A percentile compares a stretch with the other conserved stretches of the same genome.
phyloP scores from a whole-genome alignment of 2,329 filamentous ascomycete genomes.

The Chalaropsis ovoidea region DNA sequence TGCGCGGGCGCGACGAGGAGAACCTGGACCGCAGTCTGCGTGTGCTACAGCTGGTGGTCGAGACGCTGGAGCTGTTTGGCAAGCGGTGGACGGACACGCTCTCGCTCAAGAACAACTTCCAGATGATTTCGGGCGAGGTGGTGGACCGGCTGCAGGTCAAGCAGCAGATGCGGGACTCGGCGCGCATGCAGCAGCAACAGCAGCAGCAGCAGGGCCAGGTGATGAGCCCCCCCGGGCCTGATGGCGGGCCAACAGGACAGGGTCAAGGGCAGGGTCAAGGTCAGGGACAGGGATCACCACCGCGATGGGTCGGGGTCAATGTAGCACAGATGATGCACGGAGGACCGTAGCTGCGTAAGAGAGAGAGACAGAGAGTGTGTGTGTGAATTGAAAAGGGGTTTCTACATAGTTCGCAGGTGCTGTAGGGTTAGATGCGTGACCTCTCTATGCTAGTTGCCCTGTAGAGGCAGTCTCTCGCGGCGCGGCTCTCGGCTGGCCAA shows the following conservation, averaged over 20 bases:
- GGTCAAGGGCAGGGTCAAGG: constrained; percentile 21
- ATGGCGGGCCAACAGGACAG: constrained; percentile 6
- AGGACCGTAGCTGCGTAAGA: constrained; percentile 25
- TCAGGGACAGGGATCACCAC: constrained; percentile 23
- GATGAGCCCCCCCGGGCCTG: not conserved
- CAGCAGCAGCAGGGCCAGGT: constrained; percentile 28
- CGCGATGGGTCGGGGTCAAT: constrained; percentile 39
- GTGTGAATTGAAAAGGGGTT: not conserved
- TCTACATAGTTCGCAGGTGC: too few relatives aligned
- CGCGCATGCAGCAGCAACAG: constrained; percentile 29
- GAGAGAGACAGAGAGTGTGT: not conserved
- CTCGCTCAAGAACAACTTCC: constrained; percentile 45
- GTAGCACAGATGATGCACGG: constrained; percentile 37
- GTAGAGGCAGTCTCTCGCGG: not conserved
- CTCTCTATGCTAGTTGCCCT: too few relatives aligned
- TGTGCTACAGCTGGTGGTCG: constrained; percentile 45
- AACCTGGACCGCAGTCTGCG: constrained; percentile 47
- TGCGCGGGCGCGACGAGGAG: constrained; percentile 35
- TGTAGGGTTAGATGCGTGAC: too few relatives aligned
- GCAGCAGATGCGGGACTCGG: constrained; percentile 30
- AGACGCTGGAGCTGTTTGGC: constrained; percentile 47
- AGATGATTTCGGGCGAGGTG: constrained; percentile 40
- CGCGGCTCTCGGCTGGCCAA: not conserved
- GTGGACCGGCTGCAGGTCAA: constrained; percentile 37
- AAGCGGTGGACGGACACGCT: constrained; percentile 50